Evolutionary conservation across 208 protist genomes (phyloP).

Genomic region (Crithidia bombi): DNA sequence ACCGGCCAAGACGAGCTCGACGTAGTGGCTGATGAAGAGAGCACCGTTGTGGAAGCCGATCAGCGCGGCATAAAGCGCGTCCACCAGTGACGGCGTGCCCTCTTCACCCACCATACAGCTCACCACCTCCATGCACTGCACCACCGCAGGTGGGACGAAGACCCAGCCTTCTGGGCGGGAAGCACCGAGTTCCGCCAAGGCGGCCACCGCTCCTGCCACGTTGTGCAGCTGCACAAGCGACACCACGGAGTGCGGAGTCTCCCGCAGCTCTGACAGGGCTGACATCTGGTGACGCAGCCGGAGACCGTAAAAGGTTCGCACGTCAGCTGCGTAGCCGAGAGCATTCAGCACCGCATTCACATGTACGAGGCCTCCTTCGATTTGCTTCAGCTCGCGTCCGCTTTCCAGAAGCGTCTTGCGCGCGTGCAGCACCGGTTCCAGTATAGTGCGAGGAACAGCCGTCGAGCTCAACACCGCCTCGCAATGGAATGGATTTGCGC

Average conservation of each 20-base stretch:
- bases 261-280: constrained; percentile 40
- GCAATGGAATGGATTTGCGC: neutral
- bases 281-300: neutral
- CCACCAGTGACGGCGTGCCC: constrained; percentile 48
- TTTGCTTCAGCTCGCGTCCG: constrained; percentile 29
- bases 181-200: constrained; percentile 50
- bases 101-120: constrained; percentile 53
- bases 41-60: constrained; percentile 79
- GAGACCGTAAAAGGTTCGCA: constrained; percentile 47
- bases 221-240: constrained; percentile 46
- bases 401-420: constrained; percentile 30
- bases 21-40: constrained; percentile 63
- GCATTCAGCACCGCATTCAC: constrained; percentile 62
- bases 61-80: constrained; percentile 62
- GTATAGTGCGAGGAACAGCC: neutral
- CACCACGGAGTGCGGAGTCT: constrained; percentile 76
- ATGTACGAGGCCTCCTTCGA: constrained; percentile 74
- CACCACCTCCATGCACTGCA: constrained; percentile 48
- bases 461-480: neutral
- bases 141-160: constrained; percentile 43
- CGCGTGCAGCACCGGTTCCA: constrained; percentile 39
- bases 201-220: constrained; percentile 40
- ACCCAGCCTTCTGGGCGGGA: constrained; percentile 79
- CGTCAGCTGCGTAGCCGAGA: constrained; percentile 35
- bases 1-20: constrained; percentile 75